Conservation (phyloP, 2,329 filamentous ascomycete genomes). For the Microcyclospora pomicola region DNA sequence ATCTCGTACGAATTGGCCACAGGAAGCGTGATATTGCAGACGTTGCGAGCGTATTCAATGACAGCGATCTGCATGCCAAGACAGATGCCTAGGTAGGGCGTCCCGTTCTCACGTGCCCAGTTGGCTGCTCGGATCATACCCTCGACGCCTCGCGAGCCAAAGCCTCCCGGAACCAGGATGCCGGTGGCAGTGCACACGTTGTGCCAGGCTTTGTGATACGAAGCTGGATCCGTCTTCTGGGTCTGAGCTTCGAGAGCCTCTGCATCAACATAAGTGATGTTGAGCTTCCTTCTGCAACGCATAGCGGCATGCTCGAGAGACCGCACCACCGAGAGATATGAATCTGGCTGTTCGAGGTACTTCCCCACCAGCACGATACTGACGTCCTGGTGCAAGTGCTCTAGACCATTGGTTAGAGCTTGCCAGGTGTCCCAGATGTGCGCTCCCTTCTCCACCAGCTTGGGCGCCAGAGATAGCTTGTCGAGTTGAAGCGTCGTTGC, state of each 20-base stretch:
- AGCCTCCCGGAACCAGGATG: constrained; percentile 61
- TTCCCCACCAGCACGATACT: constrained; percentile 84
- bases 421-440: constrained; percentile 71
- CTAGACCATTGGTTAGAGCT: constrained; percentile 51
- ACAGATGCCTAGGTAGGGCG: constrained; percentile 79
- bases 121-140: constrained; percentile 83
- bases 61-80: constrained; percentile 88
- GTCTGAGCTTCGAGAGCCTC: constrained; percentile 62
- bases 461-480: constrained; percentile 31
- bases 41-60: constrained; percentile 70
- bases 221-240: constrained; percentile 48
- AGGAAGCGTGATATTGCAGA: constrained; percentile 46
- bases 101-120: constrained; percentile 70
- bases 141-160: constrained; percentile 60
- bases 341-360: constrained; percentile 72
- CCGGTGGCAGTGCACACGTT: constrained; percentile 56
- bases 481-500: constrained; percentile 52
- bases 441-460: constrained; percentile 47
- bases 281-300: constrained; percentile 65
- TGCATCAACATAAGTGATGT: constrained; percentile 73
- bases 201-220: constrained; percentile 72
- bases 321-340: constrained; percentile 74
- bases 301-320: constrained; percentile 84
- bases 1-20: constrained; percentile 45
- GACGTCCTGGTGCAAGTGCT: constrained; percentile 54